Base-by-base conservation (phyloP, 148 eudicot genomes). In the Camellia japonica region DNA sequence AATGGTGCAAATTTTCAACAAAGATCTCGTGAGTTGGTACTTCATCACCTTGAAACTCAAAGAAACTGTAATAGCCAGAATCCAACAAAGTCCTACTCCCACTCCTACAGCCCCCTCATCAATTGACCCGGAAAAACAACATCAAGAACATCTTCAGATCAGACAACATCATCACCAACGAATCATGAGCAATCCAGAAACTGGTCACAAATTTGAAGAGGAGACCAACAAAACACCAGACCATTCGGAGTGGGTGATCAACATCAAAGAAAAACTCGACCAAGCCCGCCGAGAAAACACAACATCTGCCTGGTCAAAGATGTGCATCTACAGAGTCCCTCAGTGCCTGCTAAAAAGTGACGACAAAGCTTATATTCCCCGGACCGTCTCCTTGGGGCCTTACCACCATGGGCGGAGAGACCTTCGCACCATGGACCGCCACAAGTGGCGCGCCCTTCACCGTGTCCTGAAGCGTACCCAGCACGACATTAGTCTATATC, bases 1-100 rank as follows among this genome's bases (percentile, higher is more conserved):
- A 96, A 93, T 98, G 99, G 93, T 78, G 99, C 99, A 63, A 30
- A 98, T 96, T 13, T 96, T 89, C 94, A 93, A 93, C 94, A 93
- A 92, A 82, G 98, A 96, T 49, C 87, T 96, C 2, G 78, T 96
- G 75, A 96, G 98, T 76, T 96, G 99, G 98, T 96, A 96, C 84
- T 83, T 96, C 19, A 91, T 93, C 59, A 92, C 98, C 68, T 88
- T 92, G 12, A 96, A 96, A 68, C 97, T 96, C 79, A 96, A 86
- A 80, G 95, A 96, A 89, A 85, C 95, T 3, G 85, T 91, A 8
- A 92, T 85, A 58, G 82, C 91, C 18, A 86, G 91, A 3, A 64
- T 91, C 71, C 87, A 84, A 19, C 79, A 80, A 52, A 65, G 61
- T 38, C 76, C 79, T 9, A 80, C 79, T 30, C 38, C 38, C 38